Base-by-base conservation (phyloP, 2,329 filamentous ascomycete species). In the Ophiostoma sp. region DNA sequence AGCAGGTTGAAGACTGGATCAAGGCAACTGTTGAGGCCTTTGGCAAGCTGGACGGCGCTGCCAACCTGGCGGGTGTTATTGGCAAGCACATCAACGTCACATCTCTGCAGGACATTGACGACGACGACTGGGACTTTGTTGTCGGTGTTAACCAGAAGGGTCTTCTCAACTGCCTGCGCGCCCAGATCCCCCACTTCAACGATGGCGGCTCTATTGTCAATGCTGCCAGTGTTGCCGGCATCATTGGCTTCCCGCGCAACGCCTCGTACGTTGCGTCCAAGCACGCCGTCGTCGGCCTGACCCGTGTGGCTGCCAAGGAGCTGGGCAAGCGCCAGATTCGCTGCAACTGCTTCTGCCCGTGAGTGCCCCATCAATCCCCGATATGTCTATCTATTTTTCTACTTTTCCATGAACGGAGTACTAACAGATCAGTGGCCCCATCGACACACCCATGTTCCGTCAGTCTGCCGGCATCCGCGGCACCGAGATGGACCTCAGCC, bases 61-160 rank as follows among this genome's bases (percentile, higher is more conserved):
- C 85, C 8, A 89, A 90, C 71, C 82, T 87, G 12, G 88, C 88
- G 5, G 86, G 86, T 61, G 77, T 83, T 50, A 84, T 86, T 74
- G 84, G 84, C 50, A 83, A 82, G 75, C 80, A 83, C 70, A 83
- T 85, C 73, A 82, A 82, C 11, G 74, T 82, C 72, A 79, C 80
- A 61, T 75, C 82, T 1, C 79, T 86, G 22, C 79, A 80, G 2
- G 84, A 85, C 22, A 77, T 85, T 42, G 82, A 84, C 42, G 71
- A 72, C 45, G 70, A 19, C 39, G 71, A 75, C 71, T 75, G 71
- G 69, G 71, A 72, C 42, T 69, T 36, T 39, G 68, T 75, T 22
- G 50, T 73, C 15, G 75, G 52, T 85, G 82, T 86, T 57, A 87
- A 87, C 74, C 76, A 86, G 70, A 86, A 83, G 17, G 85, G 85